Evolutionary conservation across 148 eudicot genomes (phyloP), one percentile per base, ranked within the genome.

Genomic region (Selenicereus undatus): DNA sequence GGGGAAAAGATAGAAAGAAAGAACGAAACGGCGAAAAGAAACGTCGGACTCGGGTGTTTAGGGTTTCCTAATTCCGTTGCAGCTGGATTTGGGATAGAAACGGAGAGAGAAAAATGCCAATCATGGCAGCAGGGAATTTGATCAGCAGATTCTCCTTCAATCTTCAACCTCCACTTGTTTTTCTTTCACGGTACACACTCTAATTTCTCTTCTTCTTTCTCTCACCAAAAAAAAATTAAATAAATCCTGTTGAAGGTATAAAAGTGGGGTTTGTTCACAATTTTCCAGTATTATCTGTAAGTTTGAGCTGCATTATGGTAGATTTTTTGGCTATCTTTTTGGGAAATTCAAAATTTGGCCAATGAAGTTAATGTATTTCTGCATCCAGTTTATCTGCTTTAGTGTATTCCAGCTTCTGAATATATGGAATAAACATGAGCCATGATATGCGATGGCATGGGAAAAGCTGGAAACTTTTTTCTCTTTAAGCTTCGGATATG

Each of bases 181-280:
- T 85, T 27, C 80, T 76, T 70, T 80, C 82, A 74, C 83, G 90
- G 92, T 88, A 79, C 56, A 18, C 65, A 11, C 35, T 35, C 3
- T 9, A 26, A 66, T n/a, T 27, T 74, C 62, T 74, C 21, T 11
- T 69, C 48, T 72, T 6, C 3, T 11, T 17, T 9, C 11, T 64
- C 11, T 64, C 26, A 8, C 22, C 9, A 22, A 21, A 6, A 24
- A 6, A 7, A 21, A n/a, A 32, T 0, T 0, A 32, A 32, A 32
- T 0, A 32, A 32, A 32, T 32, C 32, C 32, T 32, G 32, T 32
- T 32, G 32, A 32, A 32, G 32, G 32, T 32, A 32, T 32, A 32
- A 32, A 32, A 32, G 32, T 32, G 32, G 32, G 32, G 32, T 22
- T n/a, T 64, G 68, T 66, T 66, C 62, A 56, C 14, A 56, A 56